Evolutionary conservation across 202 grass and related monocot species (phyloP).

Genomic region (Saccharum hybrid): DNA sequence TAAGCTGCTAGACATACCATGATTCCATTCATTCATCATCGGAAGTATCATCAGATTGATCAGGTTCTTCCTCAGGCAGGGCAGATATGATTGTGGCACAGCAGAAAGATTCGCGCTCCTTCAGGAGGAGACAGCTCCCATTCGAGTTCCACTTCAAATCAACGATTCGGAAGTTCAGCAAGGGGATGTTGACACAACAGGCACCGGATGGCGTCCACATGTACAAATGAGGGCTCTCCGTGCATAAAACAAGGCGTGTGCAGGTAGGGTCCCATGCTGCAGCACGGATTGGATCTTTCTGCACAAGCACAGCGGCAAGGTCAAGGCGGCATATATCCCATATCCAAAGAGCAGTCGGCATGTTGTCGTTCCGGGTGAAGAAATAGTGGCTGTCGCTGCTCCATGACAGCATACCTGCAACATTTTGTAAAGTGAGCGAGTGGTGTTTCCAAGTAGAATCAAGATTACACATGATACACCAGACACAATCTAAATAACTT

Average conservation of each 20-base stretch:
- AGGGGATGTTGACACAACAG: slow-evolving; percentile 78
- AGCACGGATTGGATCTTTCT: slow-evolving; percentile 88
- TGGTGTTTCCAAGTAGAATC: slow-evolving; percentile 25
- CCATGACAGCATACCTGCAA: slow-evolving; percentile 87
- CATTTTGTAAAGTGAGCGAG: slow-evolving; percentile 27
- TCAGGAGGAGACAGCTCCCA: slow-evolving; percentile 79
- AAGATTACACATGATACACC: neutral
- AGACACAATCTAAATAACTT: slow-evolving; percentile 12
- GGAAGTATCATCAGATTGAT: slow-evolving; percentile 58
- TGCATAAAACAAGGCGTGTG: slow-evolving; percentile 69
- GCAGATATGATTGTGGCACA: slow-evolving; percentile 67
- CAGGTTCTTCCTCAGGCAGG: slow-evolving; percentile 55
- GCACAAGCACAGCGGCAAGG: slow-evolving; percentile 79
- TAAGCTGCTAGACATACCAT: slow-evolving; percentile 17
- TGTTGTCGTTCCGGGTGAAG: slow-evolving; percentile 90
- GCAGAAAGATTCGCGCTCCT: slow-evolving; percentile 84
- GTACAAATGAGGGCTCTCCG: slow-evolving; percentile 77
- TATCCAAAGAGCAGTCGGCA: slow-evolving; percentile 90
- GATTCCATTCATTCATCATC: slow-evolving; percentile 70
- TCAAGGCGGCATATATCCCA: slow-evolving; percentile 95
- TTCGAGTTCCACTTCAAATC: slow-evolving; percentile 87
- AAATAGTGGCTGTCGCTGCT: slow-evolving; percentile 87
- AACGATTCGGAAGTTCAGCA: slow-evolving; percentile 63
- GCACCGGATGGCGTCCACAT: slow-evolving; percentile 81
- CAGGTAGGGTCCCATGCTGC: slow-evolving; percentile 84